A percentile compares a stretch with the other conserved stretches of the same genome.
Evolutionary conservation across 495 filamentous ascomycete genomes (phyloP).

Genomic region (Podospora appendiculata): DNA sequence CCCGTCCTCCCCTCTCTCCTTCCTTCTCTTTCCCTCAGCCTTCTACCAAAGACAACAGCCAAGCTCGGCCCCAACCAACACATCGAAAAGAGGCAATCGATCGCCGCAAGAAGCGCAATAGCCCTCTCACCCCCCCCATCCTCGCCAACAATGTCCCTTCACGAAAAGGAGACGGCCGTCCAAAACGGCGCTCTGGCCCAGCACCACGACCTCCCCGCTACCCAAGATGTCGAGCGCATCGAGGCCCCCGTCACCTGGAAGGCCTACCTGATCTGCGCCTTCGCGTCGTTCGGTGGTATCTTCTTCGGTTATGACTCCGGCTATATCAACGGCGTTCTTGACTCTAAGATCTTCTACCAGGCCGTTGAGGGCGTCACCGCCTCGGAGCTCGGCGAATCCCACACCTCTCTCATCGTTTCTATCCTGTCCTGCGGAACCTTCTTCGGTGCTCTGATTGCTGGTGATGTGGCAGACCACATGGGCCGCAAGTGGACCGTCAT

Average conservation of each 20-base stretch:
- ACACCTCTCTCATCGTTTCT: slow-evolving; percentile 60
- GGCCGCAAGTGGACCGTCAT: slow-evolving; percentile 66
- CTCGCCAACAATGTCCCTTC: slow-evolving; percentile 10
- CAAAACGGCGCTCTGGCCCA: background rate
- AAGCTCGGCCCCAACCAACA: too few species aligned
- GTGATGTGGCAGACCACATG: slow-evolving; percentile 59
- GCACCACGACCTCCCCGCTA: slow-evolving; percentile 10
- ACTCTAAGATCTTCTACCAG: slow-evolving; percentile 41
- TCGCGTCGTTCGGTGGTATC: slow-evolving; percentile 62
- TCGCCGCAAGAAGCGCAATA: too few species aligned
- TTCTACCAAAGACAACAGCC: too few species aligned
- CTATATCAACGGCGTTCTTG: slow-evolving; percentile 56
- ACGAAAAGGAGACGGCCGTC: slow-evolving; percentile 16
- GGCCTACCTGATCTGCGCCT: slow-evolving; percentile 63
- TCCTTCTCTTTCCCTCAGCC: too few species aligned
- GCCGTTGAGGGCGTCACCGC: slow-evolving; percentile 29
- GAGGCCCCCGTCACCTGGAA: slow-evolving; percentile 59
- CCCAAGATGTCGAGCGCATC: slow-evolving; percentile 41
- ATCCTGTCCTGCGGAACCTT: slow-evolving; percentile 72
- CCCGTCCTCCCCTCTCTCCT: too few species aligned
- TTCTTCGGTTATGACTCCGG: slow-evolving; percentile 61
- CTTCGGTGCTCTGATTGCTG: slow-evolving; percentile 64
- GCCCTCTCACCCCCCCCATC: background rate
- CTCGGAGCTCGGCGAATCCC: slow-evolving; percentile 17
- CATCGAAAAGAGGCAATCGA: too few species aligned